Base-by-base conservation (phyloP, 2,329 filamentous ascomycete genomes). In the Colletotrichum sp. region DNA sequence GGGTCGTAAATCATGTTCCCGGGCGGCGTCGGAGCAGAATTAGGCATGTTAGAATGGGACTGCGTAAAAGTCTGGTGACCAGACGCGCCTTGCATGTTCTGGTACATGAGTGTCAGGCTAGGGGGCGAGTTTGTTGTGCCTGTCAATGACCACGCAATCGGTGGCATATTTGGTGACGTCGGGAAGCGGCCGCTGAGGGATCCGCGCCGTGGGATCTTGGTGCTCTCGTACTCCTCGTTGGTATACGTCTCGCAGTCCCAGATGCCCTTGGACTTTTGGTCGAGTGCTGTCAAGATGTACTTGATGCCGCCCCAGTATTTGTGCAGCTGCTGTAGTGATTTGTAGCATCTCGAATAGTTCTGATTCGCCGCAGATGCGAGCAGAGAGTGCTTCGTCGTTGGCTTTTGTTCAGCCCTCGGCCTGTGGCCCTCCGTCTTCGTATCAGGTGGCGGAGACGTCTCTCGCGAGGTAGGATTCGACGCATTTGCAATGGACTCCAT, bases 321-420 rank as follows among this genome's bases (percentile, higher is more conserved):
- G 79, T 97, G 92, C n/a, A 98, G 87, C 62, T 95, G 93, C 79
- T 96, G 92, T 13, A 98, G 85, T 0, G 95, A 95, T 81, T 95
- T 95, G 83, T 97, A 96, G 82, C 95, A 98, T 10, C 93, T 90
- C 81, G 96, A 95, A 79, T 98, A 98, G 80, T 98, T 96, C 80
- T 96, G 94, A 78, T 93, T 96, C 0, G 95, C 95, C 2, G 94
- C 95, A 1, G 94, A 94, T 0, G 95, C 95, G 1, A 98, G 88
- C 3, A 98, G 85, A 0, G 93, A 93, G 80, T 98, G 95, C 79
- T 95, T 94, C 1, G 88, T 86, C 3, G 91, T 88, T 15, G 85
- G 82, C 34, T 88, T 88, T 8, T 84, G 81, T 10, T 81, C 80
- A 18, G 49, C 59, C 34, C 68, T 71, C 21, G 79, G 80, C 39